Conservation (phyloP, 192 early-diverging fungal species). For the Podila clonocystis region DNA sequence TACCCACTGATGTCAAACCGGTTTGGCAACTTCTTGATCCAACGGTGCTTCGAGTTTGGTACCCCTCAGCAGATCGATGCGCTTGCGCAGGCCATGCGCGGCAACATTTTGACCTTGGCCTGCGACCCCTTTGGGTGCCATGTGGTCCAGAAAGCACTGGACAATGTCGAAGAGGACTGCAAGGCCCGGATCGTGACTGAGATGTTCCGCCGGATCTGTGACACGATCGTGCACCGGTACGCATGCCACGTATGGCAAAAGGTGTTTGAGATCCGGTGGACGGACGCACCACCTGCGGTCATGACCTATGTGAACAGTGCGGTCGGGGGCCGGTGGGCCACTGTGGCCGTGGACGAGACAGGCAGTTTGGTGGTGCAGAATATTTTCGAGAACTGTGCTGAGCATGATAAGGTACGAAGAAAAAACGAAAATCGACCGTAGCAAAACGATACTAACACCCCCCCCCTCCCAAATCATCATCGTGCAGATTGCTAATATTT, state of each 20-base stretch:
- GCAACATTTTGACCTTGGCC: slow-evolving; percentile 67
- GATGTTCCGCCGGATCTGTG: slow-evolving; percentile 67
- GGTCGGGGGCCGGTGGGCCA: slow-evolving; percentile 68
- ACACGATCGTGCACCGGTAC: slow-evolving; percentile 79
- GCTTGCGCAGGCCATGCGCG: slow-evolving; percentile 67
- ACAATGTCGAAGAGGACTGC: slow-evolving; percentile 69
- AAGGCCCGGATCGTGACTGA: slow-evolving; percentile 68
- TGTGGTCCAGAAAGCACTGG: slow-evolving; percentile 80
- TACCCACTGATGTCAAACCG: slow-evolving; percentile 75
- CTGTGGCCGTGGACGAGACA: slow-evolving; percentile 80
- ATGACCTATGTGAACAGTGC: slow-evolving; percentile 69
- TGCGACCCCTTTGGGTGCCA: slow-evolving; percentile 85
- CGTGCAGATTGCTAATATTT: too few relatives aligned
- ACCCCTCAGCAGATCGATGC: slow-evolving; percentile 65
- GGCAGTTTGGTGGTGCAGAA: slow-evolving; percentile 81
- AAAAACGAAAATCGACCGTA: neutral
- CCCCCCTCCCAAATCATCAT: too few relatives aligned
- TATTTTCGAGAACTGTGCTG: slow-evolving; percentile 77
- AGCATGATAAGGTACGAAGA: slow-evolving; percentile 65
- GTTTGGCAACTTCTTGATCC: slow-evolving; percentile 83
- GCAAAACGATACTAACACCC: too few relatives aligned
- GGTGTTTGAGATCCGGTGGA: slow-evolving; percentile 78
- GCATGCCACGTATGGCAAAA: slow-evolving; percentile 87
- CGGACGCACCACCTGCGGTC: slow-evolving; percentile 55
- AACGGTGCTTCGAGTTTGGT: slow-evolving; percentile 73